phyloP scores from a whole-genome alignment of 305 asterid species.

The Solanum chacoense region DNA sequence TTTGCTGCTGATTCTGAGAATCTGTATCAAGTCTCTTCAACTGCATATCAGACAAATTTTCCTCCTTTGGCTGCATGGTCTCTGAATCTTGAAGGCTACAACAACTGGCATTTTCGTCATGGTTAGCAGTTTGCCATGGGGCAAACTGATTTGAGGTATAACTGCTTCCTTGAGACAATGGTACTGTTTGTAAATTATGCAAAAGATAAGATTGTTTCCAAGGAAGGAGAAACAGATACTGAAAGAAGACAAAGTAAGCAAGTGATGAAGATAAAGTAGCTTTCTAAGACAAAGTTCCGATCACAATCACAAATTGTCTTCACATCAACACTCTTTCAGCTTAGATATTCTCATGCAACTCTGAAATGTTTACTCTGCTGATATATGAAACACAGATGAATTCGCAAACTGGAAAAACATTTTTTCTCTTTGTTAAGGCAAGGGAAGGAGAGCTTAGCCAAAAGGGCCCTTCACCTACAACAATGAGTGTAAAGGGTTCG shows the following conservation, averaged over 20 bases:
- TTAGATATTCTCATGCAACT: background rate
- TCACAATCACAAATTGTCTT: background rate
- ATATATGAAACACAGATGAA: background rate
- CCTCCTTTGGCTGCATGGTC: constrained; percentile 32
- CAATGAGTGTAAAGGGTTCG: background rate
- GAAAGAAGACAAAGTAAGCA: background rate
- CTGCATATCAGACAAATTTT: constrained; percentile 33
- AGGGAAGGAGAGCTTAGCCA: background rate
- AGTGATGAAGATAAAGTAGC: background rate
- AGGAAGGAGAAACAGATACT: background rate
- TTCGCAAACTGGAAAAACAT: background rate
- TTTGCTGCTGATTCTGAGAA: constrained; percentile 34
- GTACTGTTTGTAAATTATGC: constrained; percentile 21
- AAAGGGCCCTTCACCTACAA: background rate
- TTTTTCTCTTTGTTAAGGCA: background rate
- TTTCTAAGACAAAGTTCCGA: background rate
- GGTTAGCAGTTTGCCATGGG: constrained; percentile 57
- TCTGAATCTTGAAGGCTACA: constrained; percentile 36
- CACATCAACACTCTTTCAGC: background rate
- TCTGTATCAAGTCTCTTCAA: constrained; percentile 30
- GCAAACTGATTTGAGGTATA: constrained; percentile 41
- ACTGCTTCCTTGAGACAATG: constrained; percentile 41
- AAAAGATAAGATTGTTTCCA: background rate
- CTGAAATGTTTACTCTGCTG: background rate
- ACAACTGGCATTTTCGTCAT: constrained; percentile 31